phyloP scores from a whole-genome alignment of 805 yeast species.

The Zygosaccharomyces bisporus region DNA sequence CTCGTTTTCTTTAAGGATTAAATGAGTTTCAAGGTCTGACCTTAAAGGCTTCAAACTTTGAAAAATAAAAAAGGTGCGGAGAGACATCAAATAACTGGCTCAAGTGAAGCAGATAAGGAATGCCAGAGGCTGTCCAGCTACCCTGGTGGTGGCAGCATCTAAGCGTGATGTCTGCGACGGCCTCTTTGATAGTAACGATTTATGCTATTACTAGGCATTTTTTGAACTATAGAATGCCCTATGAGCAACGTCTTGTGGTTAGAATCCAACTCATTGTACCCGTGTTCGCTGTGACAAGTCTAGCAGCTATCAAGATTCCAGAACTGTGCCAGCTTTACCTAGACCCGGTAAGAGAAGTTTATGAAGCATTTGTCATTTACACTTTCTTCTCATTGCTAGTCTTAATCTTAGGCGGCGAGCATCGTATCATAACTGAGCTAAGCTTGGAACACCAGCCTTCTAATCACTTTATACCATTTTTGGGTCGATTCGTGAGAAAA shows the following conservation, averaged over 20 bases:
- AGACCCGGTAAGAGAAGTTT: slow-evolving; percentile 81
- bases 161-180: slow-evolving; percentile 24
- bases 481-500: slow-evolving; percentile 47
- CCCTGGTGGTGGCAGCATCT: slow-evolving; percentile 28
- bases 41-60: not conserved
- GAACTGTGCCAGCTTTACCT: slow-evolving; percentile 42
- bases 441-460: slow-evolving; percentile 72
- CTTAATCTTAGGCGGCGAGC: slow-evolving; percentile 86
- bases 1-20: not conserved
- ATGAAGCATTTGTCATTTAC: slow-evolving; percentile 94
- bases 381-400: slow-evolving; percentile 85
- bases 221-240: slow-evolving; percentile 78
- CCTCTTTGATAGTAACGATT: slow-evolving; percentile 41
- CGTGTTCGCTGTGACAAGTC: slow-evolving; percentile 70
- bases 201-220: slow-evolving; percentile 51
- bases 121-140: slow-evolving; percentile 15
- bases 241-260: slow-evolving; percentile 78
- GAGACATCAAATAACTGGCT: not conserved
- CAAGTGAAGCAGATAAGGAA: too few species aligned
- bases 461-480: slow-evolving; percentile 51
- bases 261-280: slow-evolving; percentile 83
- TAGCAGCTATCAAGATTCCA: slow-evolving; percentile 48
- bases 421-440: slow-evolving; percentile 64
- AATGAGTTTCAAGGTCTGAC: not conserved
- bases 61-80: not conserved